Evolutionary conservation across 352 stramenopile species (phyloP).

Genomic region (Phytophthora lateralis): DNA sequence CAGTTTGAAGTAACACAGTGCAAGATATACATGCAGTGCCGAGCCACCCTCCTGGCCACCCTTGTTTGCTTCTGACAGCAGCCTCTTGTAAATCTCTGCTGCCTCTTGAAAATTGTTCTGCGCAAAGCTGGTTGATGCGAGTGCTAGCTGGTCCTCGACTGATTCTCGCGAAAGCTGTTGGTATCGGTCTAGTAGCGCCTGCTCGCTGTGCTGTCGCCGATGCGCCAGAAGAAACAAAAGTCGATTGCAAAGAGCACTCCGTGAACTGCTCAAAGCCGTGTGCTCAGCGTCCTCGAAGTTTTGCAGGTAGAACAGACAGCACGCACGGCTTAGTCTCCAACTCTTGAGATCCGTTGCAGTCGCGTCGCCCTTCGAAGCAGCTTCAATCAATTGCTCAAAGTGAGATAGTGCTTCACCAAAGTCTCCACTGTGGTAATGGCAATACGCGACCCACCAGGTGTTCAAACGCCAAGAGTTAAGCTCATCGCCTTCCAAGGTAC

Average conservation of each 20-base stretch:
- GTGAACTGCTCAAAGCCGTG: constrained; percentile 46
- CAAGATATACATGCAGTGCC: constrained; percentile 73
- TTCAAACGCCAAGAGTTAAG: constrained; percentile 29
- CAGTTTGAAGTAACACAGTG: constrained; percentile 75
- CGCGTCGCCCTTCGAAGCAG: constrained; percentile 7
- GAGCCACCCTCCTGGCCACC: constrained; percentile 23
- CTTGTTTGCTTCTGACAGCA: constrained; percentile 32
- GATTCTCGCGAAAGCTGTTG: constrained; percentile 41
- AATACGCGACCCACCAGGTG: constrained; percentile 78
- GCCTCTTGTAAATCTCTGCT: constrained; percentile 74
- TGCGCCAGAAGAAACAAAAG: constrained; percentile 58
- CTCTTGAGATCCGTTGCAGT: constrained; percentile 29
- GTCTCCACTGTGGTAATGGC: constrained; percentile 63
- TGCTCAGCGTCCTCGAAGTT: constrained; percentile 57
- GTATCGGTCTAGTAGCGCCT: constrained; percentile 87
- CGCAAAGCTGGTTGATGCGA: constrained; percentile 53
- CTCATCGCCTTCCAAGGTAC: not conserved
- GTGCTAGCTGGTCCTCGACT: constrained; percentile 44
- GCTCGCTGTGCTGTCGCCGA: constrained; percentile 49
- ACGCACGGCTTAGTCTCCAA: constrained; percentile 58
- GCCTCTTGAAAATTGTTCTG: constrained; percentile 67
- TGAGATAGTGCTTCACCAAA: constrained; percentile 46
- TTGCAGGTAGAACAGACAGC: constrained; percentile 60
- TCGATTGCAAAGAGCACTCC: constrained; percentile 54
- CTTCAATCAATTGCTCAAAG: constrained; percentile 59